Evolutionary conservation across 148 eudicot species (phyloP).

Genomic region (Cornus controversa): DNA sequence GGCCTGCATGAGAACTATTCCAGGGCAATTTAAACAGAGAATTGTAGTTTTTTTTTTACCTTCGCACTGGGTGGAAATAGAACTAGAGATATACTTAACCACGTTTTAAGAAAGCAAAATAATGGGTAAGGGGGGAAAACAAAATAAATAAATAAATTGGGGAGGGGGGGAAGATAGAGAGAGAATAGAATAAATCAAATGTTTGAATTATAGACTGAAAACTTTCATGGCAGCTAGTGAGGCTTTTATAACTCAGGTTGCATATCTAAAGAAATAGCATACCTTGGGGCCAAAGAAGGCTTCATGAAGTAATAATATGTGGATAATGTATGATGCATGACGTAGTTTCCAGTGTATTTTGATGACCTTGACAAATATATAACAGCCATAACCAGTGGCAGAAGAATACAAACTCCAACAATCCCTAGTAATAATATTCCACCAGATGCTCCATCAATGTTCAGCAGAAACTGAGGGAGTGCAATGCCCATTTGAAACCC

Average conservation of each 20-base stretch:
- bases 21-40: background rate
- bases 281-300: conserved; percentile 36
- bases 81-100: background rate
- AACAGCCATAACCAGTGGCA: conserved; percentile 32
- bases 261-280: background rate
- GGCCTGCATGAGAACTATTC: background rate
- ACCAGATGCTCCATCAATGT: conserved; percentile 32
- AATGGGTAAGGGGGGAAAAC: background rate
- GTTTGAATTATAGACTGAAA: background rate
- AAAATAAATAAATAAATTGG: no score
- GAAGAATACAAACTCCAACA: conserved; percentile 32
- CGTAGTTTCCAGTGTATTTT: conserved; percentile 33
- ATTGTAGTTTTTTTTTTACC: no score
- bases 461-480: conserved; percentile 37
- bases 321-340: conserved; percentile 31
- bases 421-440: conserved; percentile 35
- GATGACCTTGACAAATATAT: conserved; percentile 33
- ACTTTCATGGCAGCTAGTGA: background rate
- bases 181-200: background rate
- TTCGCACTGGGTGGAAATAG: no score
- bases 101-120: background rate
- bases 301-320: conserved; percentile 36
- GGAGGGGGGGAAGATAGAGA: background rate
- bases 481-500: conserved; percentile 40
- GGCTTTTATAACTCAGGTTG: background rate